Evolutionary conservation across 2,329 filamentous ascomycete species (phyloP).

Genomic region (Diaporthe sp.): DNA sequence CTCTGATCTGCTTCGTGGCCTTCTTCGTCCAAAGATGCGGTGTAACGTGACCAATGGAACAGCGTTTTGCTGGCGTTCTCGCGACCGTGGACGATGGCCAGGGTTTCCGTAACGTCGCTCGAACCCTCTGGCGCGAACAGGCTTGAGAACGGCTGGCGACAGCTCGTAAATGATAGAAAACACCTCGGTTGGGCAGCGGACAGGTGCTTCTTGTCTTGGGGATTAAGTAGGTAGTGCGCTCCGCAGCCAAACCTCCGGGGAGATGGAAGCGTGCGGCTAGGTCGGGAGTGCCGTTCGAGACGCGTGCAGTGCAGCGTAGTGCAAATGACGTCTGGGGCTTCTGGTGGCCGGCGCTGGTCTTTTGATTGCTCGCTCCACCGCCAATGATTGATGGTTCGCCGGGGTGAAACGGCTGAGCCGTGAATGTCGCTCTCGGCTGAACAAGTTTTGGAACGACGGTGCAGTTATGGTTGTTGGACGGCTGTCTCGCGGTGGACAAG

Average conservation of each 20-base stretch:
- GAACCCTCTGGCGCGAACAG: neutral
- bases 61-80: constrained; percentile 8
- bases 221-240: constrained; percentile 3
- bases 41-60: constrained; percentile 24
- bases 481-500: neutral
- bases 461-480: neutral
- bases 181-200: neutral
- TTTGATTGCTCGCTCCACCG: constrained; percentile 36
- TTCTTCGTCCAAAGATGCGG: constrained; percentile 8
- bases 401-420: constrained; percentile 12
- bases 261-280: constrained; percentile 10
- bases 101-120: constrained; percentile 1
- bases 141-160: neutral
- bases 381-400: constrained; percentile 28
- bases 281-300: neutral
- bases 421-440: constrained; percentile 11
- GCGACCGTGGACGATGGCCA: neutral
- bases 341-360: constrained; percentile 10
- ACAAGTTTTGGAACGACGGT: neutral
- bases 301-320: neutral
- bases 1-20: neutral
- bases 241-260: constrained; percentile 16
- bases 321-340: constrained; percentile 30
- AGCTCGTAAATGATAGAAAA: neutral
- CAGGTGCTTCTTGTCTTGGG: constrained; percentile 9